phyloP scores from a whole-genome alignment of 2,329 filamentous ascomycete species.

The Exophiala bonariae region DNA sequence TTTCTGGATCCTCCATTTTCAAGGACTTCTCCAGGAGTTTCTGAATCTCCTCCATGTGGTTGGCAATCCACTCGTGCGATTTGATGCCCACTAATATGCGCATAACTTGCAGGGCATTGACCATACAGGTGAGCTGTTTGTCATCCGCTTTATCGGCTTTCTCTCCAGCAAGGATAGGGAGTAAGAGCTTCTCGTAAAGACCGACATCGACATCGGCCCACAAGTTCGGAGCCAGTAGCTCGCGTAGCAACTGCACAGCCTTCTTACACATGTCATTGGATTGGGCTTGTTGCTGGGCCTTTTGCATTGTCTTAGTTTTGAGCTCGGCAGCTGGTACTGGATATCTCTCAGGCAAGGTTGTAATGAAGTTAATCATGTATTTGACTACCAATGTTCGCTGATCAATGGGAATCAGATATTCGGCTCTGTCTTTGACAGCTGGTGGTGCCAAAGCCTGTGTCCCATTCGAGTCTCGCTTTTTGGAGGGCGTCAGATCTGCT shows the following conservation, averaged over 20 bases:
- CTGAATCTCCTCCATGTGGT: constrained; percentile 74
- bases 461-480: constrained; percentile 35
- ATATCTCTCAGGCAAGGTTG: constrained; percentile 82
- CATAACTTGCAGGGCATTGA: constrained; percentile 91
- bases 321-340: constrained; percentile 64
- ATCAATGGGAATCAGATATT: constrained; percentile 67
- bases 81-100: constrained; percentile 87
- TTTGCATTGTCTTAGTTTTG: constrained; percentile 36
- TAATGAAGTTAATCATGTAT: constrained; percentile 94
- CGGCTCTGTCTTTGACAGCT: constrained; percentile 45
- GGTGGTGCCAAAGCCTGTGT: constrained; percentile 57
- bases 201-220: constrained; percentile 94
- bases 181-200: constrained; percentile 85
- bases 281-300: constrained; percentile 52
- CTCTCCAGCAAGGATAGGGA: constrained; percentile 79
- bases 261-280: constrained; percentile 82
- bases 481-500: constrained; percentile 67
- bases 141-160: constrained; percentile 81
- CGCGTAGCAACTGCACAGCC: constrained; percentile 76
- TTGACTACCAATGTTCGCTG: constrained; percentile 83
- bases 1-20: constrained; percentile 83
- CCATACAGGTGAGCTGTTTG: constrained; percentile 66
- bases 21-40: constrained; percentile 88
- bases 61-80: constrained; percentile 84
- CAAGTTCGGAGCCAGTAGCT: constrained; percentile 80